Base-by-base conservation (phyloP, 129 eudicot genomes). In the Erigeron canadensis region DNA sequence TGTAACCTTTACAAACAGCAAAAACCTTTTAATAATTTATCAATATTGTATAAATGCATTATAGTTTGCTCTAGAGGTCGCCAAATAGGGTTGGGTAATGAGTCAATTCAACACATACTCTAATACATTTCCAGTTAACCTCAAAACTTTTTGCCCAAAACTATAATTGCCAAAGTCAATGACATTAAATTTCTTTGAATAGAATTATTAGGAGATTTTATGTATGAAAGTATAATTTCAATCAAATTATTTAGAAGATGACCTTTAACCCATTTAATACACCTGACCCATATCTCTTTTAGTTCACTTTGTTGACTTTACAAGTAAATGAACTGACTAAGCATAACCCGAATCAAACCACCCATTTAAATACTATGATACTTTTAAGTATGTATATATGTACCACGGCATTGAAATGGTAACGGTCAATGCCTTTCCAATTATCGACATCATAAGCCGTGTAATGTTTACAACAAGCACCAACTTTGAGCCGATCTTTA, bases 381-480 rank as follows among this genome's bases (percentile, higher is more conserved):
- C 5, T 7, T 18, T 47, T 37, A 9, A 6, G 23, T 53, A 55
- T 16, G 37, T 51, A 54, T 0, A 37, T 53, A 53, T 1, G 41
- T 89, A 94, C 99, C 91, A 80, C 48, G n/a, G 99, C 99, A 64
- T 90, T 84, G 80, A 95, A 90, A 69, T 63, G 85, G 78, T 75
- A 90, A 46, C 97, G 85, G 17, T 86, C 86, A 13, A 90, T 69
- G 62, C 99, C 97, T 74, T 90, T 88, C 99, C 99, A 95, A 47
- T 85, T 95, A 72, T 95, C 96, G 1, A 95, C 82, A 80, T 95
- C 99, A 72, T 95, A 95, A 42, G 99, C 97, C 1, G 99, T 90
- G 81, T 95, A 95, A 62, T 95, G 99, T 75, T 95, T 95, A 37
- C 99, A 95, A 56, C 99, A 95, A 60, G 99, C 96, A 16, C 91